Conservation (phyloP, 768 basidiomycete genomes). For the Hygrophoropsis aurantiaca region DNA sequence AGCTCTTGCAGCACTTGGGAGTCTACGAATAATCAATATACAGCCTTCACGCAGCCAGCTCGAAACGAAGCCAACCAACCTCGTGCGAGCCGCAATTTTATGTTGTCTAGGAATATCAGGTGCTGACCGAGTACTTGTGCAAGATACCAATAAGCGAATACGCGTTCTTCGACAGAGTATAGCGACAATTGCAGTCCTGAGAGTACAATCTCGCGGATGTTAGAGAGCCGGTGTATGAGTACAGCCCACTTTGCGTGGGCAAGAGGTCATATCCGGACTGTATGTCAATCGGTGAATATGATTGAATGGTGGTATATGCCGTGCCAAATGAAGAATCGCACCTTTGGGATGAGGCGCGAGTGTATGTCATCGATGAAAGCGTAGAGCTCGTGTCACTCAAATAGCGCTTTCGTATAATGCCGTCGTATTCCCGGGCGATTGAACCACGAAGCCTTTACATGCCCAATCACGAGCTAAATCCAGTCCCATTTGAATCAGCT, state of each 20-base stretch:
- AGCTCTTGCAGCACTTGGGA: conserved; percentile 42
- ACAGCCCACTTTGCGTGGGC: conserved; percentile 46
- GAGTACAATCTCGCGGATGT: conserved; percentile 65
- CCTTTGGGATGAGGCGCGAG: conserved; percentile 15
- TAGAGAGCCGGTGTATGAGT: conserved; percentile 57
- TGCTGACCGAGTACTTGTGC: conserved; percentile 57
- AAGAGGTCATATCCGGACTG: conserved; percentile 33
- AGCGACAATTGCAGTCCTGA: conserved; percentile 79
- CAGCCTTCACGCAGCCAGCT: conserved; percentile 1
- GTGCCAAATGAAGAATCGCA: conserved; percentile 2
- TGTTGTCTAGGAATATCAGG: conserved; percentile 49
- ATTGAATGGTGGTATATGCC: not conserved
- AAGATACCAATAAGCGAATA: conserved; percentile 78
- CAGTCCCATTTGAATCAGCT: not conserved
- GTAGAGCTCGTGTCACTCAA: conserved; percentile 69
- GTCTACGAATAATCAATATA: conserved; percentile 8
- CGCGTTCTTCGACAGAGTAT: conserved; percentile 63
- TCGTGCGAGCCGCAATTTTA: conserved; percentile 40
- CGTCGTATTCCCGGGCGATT: conserved; percentile 70
- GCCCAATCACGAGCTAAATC: conserved; percentile 55
- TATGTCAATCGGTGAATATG: not conserved
- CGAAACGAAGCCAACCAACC: conserved; percentile 26
- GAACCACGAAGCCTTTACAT: conserved; percentile 61
- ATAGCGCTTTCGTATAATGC: conserved; percentile 58
- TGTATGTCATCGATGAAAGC: conserved; percentile 37